A percentile compares a stretch with the other conserved stretches of the same genome.
Evolutionary conservation across 192 early-diverging fungal genomes (phyloP).

Genomic region (Linnemannia elongata): DNA sequence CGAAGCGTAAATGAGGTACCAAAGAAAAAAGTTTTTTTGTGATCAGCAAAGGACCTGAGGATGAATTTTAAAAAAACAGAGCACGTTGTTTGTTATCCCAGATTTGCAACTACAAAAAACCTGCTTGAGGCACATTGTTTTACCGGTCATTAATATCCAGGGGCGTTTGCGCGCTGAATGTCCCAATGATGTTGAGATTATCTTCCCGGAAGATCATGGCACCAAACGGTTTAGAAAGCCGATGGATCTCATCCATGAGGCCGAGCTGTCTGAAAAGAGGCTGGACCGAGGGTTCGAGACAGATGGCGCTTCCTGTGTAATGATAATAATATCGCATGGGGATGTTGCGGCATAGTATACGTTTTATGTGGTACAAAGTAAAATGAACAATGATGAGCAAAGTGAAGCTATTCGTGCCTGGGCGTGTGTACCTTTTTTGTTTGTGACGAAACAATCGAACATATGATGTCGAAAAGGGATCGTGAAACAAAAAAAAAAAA

Average conservation of each 20-base stretch:
- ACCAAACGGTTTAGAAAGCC: constrained; percentile 38
- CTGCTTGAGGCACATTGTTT: neutral
- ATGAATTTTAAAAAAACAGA: neutral
- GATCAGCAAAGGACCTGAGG: neutral
- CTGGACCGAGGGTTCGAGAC: constrained; percentile 21
- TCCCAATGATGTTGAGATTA: constrained; percentile 20
- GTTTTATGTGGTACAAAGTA: neutral
- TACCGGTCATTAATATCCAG: constrained; percentile 41
- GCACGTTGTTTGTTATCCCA: neutral
- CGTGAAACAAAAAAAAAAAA: neutral
- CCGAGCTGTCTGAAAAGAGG: constrained; percentile 36
- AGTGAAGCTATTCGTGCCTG: neutral
- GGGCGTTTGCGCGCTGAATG: constrained; percentile 6
- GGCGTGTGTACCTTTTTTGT: neutral
- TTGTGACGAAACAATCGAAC: neutral
- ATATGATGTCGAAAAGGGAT: neutral
- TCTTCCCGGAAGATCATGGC: constrained; percentile 28
- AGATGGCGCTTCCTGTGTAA: constrained; percentile 36
- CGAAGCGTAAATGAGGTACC: neutral
- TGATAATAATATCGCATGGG: no score
- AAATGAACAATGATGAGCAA: constrained; percentile 11
- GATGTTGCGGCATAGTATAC: neutral
- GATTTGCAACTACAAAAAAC: neutral
- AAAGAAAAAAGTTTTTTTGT: neutral
- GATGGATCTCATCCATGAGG: constrained; percentile 24